Evolutionary conservation across 1,284 basidiomycete genomes (phyloP).

Genomic region (Athelia sp.): DNA sequence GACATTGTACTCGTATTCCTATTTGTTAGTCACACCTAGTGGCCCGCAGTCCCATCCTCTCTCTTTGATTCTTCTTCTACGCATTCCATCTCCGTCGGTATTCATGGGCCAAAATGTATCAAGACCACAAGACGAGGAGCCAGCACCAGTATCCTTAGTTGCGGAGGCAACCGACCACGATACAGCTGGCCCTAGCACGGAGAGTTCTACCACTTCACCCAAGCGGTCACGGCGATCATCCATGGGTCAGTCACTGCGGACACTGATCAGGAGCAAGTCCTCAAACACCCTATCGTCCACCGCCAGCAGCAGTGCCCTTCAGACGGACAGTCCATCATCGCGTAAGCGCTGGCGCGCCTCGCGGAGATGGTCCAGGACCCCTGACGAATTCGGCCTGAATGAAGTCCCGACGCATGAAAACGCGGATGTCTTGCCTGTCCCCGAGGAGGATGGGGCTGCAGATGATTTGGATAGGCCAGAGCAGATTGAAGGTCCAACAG

Average conservation of each 20-base stretch:
- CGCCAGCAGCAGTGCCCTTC: neutral
- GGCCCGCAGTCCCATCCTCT: no score
- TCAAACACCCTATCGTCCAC: neutral
- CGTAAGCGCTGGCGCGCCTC: conserved; percentile 38
- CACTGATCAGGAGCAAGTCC: neutral
- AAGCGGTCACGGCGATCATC: conserved; percentile 1
- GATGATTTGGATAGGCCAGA: neutral
- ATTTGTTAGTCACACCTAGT: no score
- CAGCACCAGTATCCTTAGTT: no score
- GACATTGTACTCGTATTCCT: no score
- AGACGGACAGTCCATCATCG: neutral
- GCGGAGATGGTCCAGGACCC: conserved; percentile 24
- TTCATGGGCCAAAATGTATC: no score
- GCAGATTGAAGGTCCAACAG: no score
- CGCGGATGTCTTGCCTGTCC: conserved; percentile 2
- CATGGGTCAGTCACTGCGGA: neutral
- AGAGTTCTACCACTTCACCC: neutral
- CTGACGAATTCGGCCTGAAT: conserved; percentile 3
- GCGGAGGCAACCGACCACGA: no score
- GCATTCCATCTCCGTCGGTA: no score
- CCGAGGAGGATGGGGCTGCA: conserved; percentile 7
- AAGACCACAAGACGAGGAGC: no score
- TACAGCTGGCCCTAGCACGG: no score
- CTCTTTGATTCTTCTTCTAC: no score
- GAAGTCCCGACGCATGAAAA: conserved; percentile 4